These are phyloP conservation scores for Rhizopogon salebrosus DNA, from an alignment of 768 basidiomycete genomes.

Conservation along the genomic window DNA sequence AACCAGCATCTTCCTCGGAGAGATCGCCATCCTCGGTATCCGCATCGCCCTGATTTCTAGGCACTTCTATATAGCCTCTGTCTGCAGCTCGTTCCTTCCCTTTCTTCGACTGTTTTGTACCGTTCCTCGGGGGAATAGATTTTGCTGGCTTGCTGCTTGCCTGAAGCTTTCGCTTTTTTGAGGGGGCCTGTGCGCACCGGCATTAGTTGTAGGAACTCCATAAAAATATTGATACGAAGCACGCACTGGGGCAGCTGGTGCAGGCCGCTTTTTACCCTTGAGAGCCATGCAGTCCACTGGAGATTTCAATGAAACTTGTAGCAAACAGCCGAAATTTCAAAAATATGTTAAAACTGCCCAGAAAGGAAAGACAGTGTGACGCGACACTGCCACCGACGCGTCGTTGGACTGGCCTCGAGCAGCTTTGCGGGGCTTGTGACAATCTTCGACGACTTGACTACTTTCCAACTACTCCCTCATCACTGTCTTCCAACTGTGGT, in stretches of 20 bases:
- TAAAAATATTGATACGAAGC: not conserved
- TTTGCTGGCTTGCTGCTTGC: constrained; percentile 17
- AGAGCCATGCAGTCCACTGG: constrained; percentile 18
- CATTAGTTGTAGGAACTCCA: not conserved
- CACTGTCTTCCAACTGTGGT: not conserved
- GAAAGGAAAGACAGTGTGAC: not conserved
- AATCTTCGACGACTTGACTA: not conserved
- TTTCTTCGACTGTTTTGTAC: constrained; percentile 33
- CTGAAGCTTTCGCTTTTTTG: constrained; percentile 60
- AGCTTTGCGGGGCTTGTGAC: not conserved
- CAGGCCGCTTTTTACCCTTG: constrained; percentile 29
- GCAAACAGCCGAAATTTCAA: not conserved
- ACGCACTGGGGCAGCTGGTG: constrained; percentile 25
- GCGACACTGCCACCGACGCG: not conserved
- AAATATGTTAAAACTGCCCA: not conserved
- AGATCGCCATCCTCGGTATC: constrained; percentile 35
- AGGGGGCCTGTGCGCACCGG: constrained; percentile 28
- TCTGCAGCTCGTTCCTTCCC: constrained; percentile 59
- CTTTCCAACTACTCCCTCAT: not conserved
- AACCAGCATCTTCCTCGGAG: constrained; percentile 66
- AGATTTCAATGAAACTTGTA: not conserved
- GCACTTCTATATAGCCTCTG: constrained; percentile 58
- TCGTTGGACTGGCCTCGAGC: not conserved
- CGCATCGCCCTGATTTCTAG: constrained; percentile 19
- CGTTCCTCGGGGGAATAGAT: constrained; percentile 12